These are phyloP conservation scores for Acanthamoeba culbertsoni DNA, from an alignment of 208 protist genomes.

Conservation along the genomic window DNA sequence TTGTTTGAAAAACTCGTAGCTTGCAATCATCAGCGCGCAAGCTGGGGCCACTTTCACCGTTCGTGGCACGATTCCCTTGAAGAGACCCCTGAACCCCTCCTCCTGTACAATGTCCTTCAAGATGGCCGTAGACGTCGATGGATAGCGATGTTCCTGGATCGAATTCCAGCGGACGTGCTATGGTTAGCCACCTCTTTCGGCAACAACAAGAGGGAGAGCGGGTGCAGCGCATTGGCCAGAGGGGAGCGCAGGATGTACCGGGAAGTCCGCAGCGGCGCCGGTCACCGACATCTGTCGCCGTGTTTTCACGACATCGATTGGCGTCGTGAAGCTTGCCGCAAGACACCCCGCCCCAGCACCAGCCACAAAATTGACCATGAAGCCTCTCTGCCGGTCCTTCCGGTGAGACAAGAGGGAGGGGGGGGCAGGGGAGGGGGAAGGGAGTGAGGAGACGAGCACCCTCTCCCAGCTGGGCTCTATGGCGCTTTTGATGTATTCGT, in stretches of 20 bases:
- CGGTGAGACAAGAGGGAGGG: neutral
- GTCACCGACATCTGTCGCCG: constrained; percentile 63
- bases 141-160: neutral
- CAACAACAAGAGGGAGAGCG: neutral
- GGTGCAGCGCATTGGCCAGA: neutral
- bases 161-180: neutral
- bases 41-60: constrained; percentile 66
- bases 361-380: constrained; percentile 60
- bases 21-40: constrained; percentile 70
- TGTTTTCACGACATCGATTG: constrained; percentile 71
- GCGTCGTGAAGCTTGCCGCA: constrained; percentile 61
- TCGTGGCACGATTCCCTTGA: constrained; percentile 65
- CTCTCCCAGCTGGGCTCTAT: neutral
- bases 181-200: neutral
- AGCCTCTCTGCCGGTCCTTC: neutral
- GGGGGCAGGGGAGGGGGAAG: neutral
- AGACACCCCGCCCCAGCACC: constrained; percentile 63
- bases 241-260: neutral
- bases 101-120: constrained; percentile 44
- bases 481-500: neutral
- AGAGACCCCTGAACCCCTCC: constrained; percentile 60
- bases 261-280: neutral
- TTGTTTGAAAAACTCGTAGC: constrained; percentile 67
- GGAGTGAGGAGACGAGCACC: neutral
- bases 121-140: neutral